Evolutionary conservation across 345 rosid species (phyloP), one percentile per base, ranked within the genome.

Genomic region (Moricandia moricandioides): DNA sequence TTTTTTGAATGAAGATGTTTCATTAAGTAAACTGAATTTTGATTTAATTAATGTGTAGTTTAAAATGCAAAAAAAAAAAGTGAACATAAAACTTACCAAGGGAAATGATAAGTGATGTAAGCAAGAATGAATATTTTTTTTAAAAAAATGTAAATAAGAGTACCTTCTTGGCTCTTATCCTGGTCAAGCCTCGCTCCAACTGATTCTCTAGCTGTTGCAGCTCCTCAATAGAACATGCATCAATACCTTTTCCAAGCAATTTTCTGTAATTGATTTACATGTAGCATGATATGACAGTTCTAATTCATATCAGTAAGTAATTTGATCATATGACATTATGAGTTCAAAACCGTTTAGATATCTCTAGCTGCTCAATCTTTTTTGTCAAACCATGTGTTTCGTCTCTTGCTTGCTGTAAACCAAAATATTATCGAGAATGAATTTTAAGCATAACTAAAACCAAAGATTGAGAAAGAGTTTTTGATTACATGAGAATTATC

Each of bases 151-250:
- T n/a, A n/a, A n/a, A 4, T 31, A 6, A 45, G 61, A 26, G 5
- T 81, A 92, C 97, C 99, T 92, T 92, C 84, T 83, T 89, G 26
- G 90, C 87, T 83, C 97, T 86, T 60, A 95, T 86, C 78, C 70
- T 86, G 76, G 79, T 77, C 58, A 95, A 87, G 84, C 97, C 73
- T 77, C 86, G 84, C 12, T 89, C 96, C 80, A 92, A 13, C 70
- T 95, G 96, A 75, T 70, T 88, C 82, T 92, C 99, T 30, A 89
- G 34, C 51, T 85, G 88, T 62, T 82, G 82, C 16, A 95, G 84
- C 71, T 95, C 97, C 62, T 86, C 90, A 14, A 78, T 24, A 7
- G 92, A 80, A 71, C 93, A 90, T 31, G 65, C 37, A 65, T 83
- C 93, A 71, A 92, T 75, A 34, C 85, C 91, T 66, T 84, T 84